Percentiles rank a stretch among this genome's conserved stretches.
Conservation (phyloP, 371 early-diverging fungal species). For the Batrachochytrium dendrobatidis region DNA sequence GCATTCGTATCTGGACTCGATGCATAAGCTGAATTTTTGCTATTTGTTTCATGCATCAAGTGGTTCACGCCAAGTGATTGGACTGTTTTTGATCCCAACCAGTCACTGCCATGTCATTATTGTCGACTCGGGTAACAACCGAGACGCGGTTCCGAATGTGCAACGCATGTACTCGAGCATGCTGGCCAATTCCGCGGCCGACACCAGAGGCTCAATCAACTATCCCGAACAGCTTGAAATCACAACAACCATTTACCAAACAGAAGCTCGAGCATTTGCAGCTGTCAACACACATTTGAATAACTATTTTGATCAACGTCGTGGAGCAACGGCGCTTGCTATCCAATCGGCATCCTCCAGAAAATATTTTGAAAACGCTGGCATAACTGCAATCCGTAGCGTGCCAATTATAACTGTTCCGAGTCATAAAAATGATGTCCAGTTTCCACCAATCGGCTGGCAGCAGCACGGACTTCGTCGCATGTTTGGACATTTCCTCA, state of each 20-base stretch:
- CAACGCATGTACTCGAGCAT: conserved; percentile 43
- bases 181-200: conserved; percentile 20
- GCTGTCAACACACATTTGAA: conserved; percentile 36
- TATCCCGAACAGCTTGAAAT: conserved; percentile 43
- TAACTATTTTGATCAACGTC: conserved; percentile 52
- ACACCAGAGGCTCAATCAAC: too few species aligned
- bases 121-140: conserved; percentile 56
- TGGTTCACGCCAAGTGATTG: conserved; percentile 68
- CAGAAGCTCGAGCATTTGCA: conserved; percentile 51
- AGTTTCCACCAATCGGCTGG: conserved; percentile 80
- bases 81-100: conserved; percentile 55
- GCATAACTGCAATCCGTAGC: conserved; percentile 39
- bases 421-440: conserved; percentile 48
- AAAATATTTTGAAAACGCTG: conserved; percentile 7
- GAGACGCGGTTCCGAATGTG: conserved; percentile 68
- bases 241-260: conserved; percentile 36
- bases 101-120: conserved; percentile 55
- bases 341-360: conserved; percentile 29
- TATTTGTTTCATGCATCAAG: conserved; percentile 61
- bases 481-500: conserved; percentile 66
- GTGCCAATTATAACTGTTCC: conserved; percentile 65
- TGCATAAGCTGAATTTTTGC: conserved; percentile 46
- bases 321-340: conserved; percentile 64
- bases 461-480: conserved; percentile 57
- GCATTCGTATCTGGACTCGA: neutral